Evolutionary conservation across 495 filamentous ascomycete species (phyloP).

Genomic region (Polyplosphaeria fusca): DNA sequence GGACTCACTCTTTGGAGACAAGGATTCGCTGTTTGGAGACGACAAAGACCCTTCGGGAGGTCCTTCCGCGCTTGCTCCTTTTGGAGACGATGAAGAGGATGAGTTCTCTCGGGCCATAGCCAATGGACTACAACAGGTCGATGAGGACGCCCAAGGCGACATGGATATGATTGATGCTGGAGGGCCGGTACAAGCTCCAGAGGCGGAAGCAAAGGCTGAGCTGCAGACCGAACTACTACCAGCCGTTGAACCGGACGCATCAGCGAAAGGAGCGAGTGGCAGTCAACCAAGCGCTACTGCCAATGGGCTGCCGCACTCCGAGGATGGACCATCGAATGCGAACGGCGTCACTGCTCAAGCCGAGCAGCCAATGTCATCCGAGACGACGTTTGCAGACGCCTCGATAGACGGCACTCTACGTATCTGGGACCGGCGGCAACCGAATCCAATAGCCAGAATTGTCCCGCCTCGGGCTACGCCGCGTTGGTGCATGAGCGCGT

Average conservation of each 20-base stretch:
- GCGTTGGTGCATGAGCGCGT: constrained; percentile 98
- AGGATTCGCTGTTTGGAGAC: constrained; percentile 74
- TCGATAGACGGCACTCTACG: constrained; percentile 84
- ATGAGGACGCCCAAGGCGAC: constrained; percentile 49
- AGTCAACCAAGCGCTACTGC: constrained; percentile 7
- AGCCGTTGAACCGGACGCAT: background rate
- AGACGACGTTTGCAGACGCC: constrained; percentile 79
- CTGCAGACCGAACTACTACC: constrained; percentile 1
- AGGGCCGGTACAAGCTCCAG: constrained; percentile 38
- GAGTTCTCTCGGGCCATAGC: constrained; percentile 79
- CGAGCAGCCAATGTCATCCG: constrained; percentile 44
- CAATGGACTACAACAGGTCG: constrained; percentile 47
- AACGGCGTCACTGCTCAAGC: constrained; percentile 29
- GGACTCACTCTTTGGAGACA: constrained; percentile 60
- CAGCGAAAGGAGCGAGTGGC: constrained; percentile 19
- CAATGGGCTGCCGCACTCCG: constrained; percentile 55
- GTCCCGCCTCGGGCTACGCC: constrained; percentile 66
- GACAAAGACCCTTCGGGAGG: constrained; percentile 55
- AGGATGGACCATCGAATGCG: constrained; percentile 39
- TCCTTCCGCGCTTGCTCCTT: constrained; percentile 26
- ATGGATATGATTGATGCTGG: constrained; percentile 43
- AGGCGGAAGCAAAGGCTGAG: constrained; percentile 12
- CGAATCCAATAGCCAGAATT: constrained; percentile 74
- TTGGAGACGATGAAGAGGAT: constrained; percentile 71
- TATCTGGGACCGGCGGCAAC: constrained; percentile 84